These are phyloP conservation scores for Aspergillus cavernicola DNA, from an alignment of 495 filamentous ascomycete species.

Conservation along the genomic window DNA sequence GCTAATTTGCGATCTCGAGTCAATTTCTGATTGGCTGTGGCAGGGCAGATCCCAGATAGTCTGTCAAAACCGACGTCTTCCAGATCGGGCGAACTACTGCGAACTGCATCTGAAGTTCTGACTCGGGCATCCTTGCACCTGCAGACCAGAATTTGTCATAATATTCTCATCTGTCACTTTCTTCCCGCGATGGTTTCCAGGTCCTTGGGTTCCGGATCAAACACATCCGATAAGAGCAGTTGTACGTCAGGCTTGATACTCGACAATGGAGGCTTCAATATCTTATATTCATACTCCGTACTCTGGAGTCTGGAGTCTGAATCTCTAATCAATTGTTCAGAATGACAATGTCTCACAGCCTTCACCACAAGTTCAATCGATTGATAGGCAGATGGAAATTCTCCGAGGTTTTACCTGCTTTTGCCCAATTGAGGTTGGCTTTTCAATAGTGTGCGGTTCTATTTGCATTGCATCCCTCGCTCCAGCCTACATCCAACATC, in stretches of 20 bases:
- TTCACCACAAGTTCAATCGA: constrained; percentile 4
- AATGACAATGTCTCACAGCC: too few relatives aligned
- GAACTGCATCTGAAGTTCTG: constrained; percentile 1
- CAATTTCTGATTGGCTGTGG: not conserved
- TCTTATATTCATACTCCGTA: too few relatives aligned
- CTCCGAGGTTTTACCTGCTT: constrained; percentile 5
- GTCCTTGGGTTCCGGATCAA: constrained; percentile 17
- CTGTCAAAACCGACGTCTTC: not conserved
- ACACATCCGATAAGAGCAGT: too few relatives aligned
- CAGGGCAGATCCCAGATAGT: not conserved
- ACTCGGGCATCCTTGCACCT: too few relatives aligned
- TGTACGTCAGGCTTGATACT: too few relatives aligned
- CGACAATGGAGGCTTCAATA: too few relatives aligned
- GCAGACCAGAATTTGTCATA: constrained; percentile 8
- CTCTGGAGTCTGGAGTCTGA: too few relatives aligned
- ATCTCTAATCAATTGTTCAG: too few relatives aligned
- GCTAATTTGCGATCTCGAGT: not conserved
- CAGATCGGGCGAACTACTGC: constrained; percentile 6
- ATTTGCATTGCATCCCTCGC: constrained; percentile 11
- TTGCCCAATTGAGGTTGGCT: constrained; percentile 15
- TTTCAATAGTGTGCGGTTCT: constrained; percentile 14
- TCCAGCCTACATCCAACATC: not conserved
- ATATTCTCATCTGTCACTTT: not conserved
- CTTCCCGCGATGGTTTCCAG: not conserved
- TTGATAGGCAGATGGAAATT: constrained; percentile 1